Conservation (phyloP, 208 protist species). For the Leptomonas pyrrhocoris region DNA sequence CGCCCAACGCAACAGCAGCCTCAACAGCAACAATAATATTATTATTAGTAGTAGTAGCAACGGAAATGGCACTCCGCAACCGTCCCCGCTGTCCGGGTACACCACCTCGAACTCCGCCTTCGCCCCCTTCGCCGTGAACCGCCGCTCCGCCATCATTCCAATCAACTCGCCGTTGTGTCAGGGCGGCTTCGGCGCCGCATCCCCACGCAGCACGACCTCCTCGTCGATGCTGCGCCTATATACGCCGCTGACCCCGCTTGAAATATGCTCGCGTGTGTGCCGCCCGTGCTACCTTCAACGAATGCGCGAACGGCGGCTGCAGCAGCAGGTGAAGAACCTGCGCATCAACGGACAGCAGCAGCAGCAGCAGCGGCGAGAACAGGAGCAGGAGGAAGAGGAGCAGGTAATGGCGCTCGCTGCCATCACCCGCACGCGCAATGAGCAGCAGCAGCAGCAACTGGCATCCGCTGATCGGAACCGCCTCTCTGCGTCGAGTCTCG, state of each 20-base stretch:
- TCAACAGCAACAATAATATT: not conserved
- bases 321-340: conserved; percentile 12
- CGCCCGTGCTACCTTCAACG: conserved; percentile 26
- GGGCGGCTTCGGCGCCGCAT: not conserved
- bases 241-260: conserved; percentile 14
- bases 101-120: not conserved
- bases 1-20: not conserved
- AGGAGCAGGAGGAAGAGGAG: conserved; percentile 10
- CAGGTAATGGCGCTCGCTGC: conserved; percentile 7
- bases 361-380: not conserved
- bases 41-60: not conserved
- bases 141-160: conserved; percentile 8
- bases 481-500: not conserved
- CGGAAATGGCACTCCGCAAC: not conserved
- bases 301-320: conserved; percentile 21
- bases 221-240: conserved; percentile 15
- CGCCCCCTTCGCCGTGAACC: not conserved
- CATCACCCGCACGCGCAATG: not conserved
- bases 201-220: conserved; percentile 6
- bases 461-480: not conserved
- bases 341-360: conserved; percentile 23
- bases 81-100: not conserved
- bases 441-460: conserved; percentile 5
- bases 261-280: conserved; percentile 32
- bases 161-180: conserved; percentile 6